phyloP scores from a whole-genome alignment of 108 stramenopile species.

The Bacterosira constricta region DNA sequence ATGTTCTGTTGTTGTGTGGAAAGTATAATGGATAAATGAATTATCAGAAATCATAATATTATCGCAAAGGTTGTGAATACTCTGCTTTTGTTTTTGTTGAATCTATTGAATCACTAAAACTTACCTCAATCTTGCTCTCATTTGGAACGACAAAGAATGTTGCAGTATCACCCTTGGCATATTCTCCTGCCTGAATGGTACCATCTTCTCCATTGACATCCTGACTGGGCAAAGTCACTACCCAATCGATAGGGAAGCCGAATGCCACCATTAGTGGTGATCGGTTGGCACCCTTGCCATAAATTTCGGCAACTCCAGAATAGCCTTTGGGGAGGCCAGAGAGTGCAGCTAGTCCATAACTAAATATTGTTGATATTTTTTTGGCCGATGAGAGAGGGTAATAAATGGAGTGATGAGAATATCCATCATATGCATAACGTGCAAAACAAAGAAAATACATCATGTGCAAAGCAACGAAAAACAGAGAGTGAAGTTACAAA shows the following conservation, averaged over 20 bases:
- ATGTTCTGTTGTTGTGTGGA: constrained; percentile 48
- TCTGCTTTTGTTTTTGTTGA: too few species aligned
- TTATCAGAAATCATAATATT: too few species aligned
- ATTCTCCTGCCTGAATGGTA: constrained; percentile 94
- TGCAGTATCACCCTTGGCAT: constrained; percentile 96
- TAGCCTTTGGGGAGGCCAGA: constrained; percentile 78
- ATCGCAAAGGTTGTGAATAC: too few species aligned
- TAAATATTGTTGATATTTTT: too few species aligned
- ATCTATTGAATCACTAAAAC: constrained; percentile 11
- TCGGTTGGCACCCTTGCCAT: constrained; percentile 84
- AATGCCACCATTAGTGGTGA: constrained; percentile 88
- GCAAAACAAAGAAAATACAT: not conserved
- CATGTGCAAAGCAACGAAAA: too few species aligned
- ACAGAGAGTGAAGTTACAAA: not conserved
- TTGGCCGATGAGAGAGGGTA: too few species aligned
- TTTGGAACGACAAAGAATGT: constrained; percentile 82
- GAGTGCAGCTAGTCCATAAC: constrained; percentile 80
- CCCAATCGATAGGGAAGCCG: constrained; percentile 90
- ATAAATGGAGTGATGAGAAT: not conserved
- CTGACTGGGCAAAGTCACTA: constrained; percentile 84
- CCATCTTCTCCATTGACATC: constrained; percentile 96
- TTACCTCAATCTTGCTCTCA: constrained; percentile 66
- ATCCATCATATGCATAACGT: not conserved
- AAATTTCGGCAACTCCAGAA: constrained; percentile 84
- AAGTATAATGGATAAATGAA: not conserved